phyloP scores from a whole-genome alignment of 768 basidiomycete species.

The Hypsizygus marmoreus region DNA sequence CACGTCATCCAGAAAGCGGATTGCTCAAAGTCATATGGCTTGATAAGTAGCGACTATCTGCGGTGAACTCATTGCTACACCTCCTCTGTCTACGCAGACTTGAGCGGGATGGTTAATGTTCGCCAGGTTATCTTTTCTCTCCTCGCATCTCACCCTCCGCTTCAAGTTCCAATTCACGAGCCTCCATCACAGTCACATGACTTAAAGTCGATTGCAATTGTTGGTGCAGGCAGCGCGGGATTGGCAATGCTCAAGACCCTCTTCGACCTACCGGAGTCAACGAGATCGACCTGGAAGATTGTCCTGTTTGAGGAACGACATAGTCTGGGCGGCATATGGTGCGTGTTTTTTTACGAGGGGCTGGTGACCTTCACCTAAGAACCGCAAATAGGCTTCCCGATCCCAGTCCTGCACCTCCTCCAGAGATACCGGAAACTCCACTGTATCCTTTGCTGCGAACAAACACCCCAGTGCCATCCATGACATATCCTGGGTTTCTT shows the following conservation, averaged over 20 bases:
- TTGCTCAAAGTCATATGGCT: slow-evolving; percentile 10
- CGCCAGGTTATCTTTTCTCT: slow-evolving; percentile 23
- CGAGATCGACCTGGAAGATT: slow-evolving; percentile 42
- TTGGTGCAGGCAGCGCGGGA: slow-evolving; percentile 61
- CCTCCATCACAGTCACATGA: slow-evolving; percentile 6
- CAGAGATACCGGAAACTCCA: slow-evolving; percentile 53
- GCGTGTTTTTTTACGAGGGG: slow-evolving; percentile 7
- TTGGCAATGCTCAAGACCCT: slow-evolving; percentile 53
- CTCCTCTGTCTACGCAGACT: background rate
- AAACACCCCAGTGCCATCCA: slow-evolving; percentile 57
- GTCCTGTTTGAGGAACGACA: slow-evolving; percentile 54
- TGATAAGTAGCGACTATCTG: background rate
- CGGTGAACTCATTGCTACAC: background rate
- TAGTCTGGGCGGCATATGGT: slow-evolving; percentile 63
- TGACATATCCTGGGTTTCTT: slow-evolving; percentile 59
- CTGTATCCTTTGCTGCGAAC: slow-evolving; percentile 55
- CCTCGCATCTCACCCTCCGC: slow-evolving; percentile 4
- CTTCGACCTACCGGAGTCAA: slow-evolving; percentile 45
- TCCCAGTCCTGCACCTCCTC: slow-evolving; percentile 33
- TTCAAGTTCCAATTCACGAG: slow-evolving; percentile 2
- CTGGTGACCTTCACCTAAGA: background rate
- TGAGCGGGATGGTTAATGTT: slow-evolving; percentile 32
- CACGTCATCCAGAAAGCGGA: slow-evolving; percentile 24
- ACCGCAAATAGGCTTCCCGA: slow-evolving; percentile 34
- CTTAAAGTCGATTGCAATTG: slow-evolving; percentile 53